These are phyloP conservation scores for Phytopythium delawarense DNA, from an alignment of 352 stramenopile genomes.

Conservation along the genomic window DNA sequence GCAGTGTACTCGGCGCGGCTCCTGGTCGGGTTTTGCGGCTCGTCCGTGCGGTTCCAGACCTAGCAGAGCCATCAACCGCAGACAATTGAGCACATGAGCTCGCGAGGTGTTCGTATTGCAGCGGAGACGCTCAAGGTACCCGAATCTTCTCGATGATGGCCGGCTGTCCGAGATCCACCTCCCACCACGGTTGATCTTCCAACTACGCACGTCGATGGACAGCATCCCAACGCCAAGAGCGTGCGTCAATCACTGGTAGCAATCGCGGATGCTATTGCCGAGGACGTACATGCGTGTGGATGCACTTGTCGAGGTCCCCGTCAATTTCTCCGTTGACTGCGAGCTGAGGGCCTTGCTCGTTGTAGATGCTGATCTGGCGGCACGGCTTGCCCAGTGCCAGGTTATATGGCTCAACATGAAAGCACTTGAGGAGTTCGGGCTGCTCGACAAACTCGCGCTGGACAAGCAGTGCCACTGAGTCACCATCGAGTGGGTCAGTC, in stretches of 20 bases:
- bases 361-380: conserved; percentile 89
- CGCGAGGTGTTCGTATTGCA: neutral
- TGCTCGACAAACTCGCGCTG: conserved; percentile 65
- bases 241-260: neutral
- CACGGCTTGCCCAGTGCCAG: conserved; percentile 74
- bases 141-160: conserved; percentile 76
- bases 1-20: conserved; percentile 67
- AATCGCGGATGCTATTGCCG: too few species aligned
- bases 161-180: conserved; percentile 87
- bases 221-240: neutral
- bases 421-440: conserved; percentile 66
- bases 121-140: conserved; percentile 15
- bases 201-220: conserved; percentile 27
- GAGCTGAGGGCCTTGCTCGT: conserved; percentile 71
- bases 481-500: neutral
- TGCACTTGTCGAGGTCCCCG: conserved; percentile 68
- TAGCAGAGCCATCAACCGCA: conserved; percentile 2
- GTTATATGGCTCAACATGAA: conserved; percentile 89
- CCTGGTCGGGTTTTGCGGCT: conserved; percentile 73
- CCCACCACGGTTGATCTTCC: conserved; percentile 92
- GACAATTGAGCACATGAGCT: neutral
- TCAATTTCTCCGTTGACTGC: conserved; percentile 82
- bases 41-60: conserved; percentile 91
- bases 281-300: conserved; percentile 79
- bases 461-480: neutral